These are phyloP conservation scores for Hypoxylon sp. DNA, from an alignment of 2,329 filamentous ascomycete species.

Conservation along the genomic window DNA sequence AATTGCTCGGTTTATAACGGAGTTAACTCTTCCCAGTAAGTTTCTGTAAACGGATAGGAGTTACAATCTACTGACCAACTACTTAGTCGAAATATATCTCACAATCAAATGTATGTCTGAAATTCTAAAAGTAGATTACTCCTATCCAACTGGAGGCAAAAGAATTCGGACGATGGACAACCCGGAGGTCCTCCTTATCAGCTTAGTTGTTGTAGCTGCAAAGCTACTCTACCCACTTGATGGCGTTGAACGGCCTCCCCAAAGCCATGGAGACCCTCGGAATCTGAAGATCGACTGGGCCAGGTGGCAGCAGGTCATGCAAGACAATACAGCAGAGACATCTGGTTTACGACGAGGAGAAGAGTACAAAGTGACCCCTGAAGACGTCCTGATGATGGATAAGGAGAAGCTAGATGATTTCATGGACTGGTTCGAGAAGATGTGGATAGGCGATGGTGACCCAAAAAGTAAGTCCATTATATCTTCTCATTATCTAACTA, in stretches of 20 bases:
- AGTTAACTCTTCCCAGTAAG: conserved; percentile 81
- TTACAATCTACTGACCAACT: conserved; percentile 47
- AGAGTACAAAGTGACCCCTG: conserved; percentile 52
- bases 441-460: conserved; percentile 67
- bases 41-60: conserved; percentile 13
- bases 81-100: conserved; percentile 73
- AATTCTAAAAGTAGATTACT: conserved; percentile 67
- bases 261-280: conserved; percentile 68
- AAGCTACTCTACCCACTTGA: conserved; percentile 87
- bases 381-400: conserved; percentile 63
- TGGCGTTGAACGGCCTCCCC: conserved; percentile 64
- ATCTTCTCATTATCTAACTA: background rate
- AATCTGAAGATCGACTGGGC: conserved; percentile 79
- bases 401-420: conserved; percentile 78
- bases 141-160: conserved; percentile 66
- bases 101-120: conserved; percentile 70
- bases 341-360: conserved; percentile 48
- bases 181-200: conserved; percentile 82
- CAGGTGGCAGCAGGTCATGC: conserved; percentile 72
- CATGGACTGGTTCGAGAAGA: conserved; percentile 82
- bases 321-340: conserved; percentile 48
- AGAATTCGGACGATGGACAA: conserved; percentile 68
- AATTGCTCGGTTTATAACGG: conserved; percentile 77
- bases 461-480: conserved; percentile 55
- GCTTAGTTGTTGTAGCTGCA: conserved; percentile 79